A percentile compares a stretch with the other conserved stretches of the same genome.
These are phyloP conservation scores for Dictyostelium brefeldianum DNA, from an alignment of 78 protist species.

Conservation along the genomic window DNA sequence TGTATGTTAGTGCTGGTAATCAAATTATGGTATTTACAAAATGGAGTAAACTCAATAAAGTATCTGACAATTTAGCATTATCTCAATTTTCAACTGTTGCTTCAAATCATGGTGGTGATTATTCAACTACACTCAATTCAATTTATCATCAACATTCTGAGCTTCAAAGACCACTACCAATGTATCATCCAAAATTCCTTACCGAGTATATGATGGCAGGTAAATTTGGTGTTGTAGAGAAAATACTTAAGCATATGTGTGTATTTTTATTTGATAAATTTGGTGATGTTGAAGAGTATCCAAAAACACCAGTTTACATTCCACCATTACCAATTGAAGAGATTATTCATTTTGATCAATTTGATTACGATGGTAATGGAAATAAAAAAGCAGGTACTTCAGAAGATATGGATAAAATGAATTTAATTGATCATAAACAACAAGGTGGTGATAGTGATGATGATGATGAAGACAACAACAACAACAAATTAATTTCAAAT, in stretches of 20 bases:
- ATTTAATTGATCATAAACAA: background rate
- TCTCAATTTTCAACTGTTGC: background rate
- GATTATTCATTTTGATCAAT: background rate
- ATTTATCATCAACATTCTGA: constrained; percentile 52
- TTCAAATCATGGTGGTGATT: background rate
- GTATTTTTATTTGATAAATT: constrained; percentile 23
- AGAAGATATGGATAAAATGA: constrained; percentile 43
- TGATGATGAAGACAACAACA: background rate
- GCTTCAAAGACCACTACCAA: constrained; percentile 42
- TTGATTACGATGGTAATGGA: background rate
- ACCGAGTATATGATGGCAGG: constrained; percentile 80
- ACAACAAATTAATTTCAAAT: background rate
- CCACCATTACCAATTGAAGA: constrained; percentile 34
- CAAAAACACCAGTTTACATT: constrained; percentile 19
- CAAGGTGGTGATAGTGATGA: background rate
- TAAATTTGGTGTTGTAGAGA: constrained; percentile 59
- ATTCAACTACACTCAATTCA: background rate
- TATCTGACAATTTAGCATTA: background rate
- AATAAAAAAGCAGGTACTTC: background rate
- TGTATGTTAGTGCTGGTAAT: constrained; percentile 53
- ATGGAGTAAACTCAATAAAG: constrained; percentile 42
- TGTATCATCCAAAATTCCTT: constrained; percentile 75
- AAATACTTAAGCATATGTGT: constrained; percentile 30
- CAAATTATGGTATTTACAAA: constrained; percentile 72
- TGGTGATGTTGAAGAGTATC: constrained; percentile 11